phyloP scores from a whole-genome alignment of 2,329 filamentous ascomycete genomes.

The Talaromyces verruculosus region DNA sequence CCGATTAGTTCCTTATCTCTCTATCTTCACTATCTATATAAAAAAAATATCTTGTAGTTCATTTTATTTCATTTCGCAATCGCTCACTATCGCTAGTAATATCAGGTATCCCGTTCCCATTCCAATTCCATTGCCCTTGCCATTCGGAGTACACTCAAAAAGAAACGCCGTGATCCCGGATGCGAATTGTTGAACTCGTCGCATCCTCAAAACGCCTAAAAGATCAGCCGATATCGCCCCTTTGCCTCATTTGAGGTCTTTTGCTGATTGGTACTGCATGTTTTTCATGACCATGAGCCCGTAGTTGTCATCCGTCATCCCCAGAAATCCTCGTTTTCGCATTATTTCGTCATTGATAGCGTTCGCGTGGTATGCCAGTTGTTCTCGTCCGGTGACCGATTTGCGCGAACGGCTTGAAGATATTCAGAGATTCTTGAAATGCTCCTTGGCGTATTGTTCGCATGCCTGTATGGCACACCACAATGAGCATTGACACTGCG shows the following conservation, averaged over 20 bases:
- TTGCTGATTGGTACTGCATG: not conserved
- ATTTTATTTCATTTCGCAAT: not conserved
- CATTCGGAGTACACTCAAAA: conserved; percentile 2
- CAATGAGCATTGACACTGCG: conserved; percentile 28
- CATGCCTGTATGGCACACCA: conserved; percentile 58
- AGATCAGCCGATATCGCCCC: not conserved
- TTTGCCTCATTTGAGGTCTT: not conserved
- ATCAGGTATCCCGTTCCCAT: not conserved
- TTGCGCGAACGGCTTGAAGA: not conserved
- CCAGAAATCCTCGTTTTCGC: not conserved
- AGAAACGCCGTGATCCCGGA: conserved; percentile 7
- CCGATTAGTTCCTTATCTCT: not conserved
- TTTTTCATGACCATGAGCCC: conserved; percentile 3
- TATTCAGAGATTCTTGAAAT: conserved; percentile 60
- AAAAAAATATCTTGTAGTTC: not conserved
- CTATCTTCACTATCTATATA: not conserved
- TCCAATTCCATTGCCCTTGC: not conserved
- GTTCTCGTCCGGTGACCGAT: not conserved
- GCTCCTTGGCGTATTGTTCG: conserved; percentile 94
- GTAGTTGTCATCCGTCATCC: not conserved
- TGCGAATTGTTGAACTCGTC: not conserved
- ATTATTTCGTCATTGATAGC: not conserved
- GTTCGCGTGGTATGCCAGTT: not conserved
- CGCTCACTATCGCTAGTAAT: not conserved
- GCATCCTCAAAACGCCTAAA: conserved; percentile 2